Conservation (phyloP, 2,329 filamentous ascomycete species). For the Malbranchea cinnamomea region DNA sequence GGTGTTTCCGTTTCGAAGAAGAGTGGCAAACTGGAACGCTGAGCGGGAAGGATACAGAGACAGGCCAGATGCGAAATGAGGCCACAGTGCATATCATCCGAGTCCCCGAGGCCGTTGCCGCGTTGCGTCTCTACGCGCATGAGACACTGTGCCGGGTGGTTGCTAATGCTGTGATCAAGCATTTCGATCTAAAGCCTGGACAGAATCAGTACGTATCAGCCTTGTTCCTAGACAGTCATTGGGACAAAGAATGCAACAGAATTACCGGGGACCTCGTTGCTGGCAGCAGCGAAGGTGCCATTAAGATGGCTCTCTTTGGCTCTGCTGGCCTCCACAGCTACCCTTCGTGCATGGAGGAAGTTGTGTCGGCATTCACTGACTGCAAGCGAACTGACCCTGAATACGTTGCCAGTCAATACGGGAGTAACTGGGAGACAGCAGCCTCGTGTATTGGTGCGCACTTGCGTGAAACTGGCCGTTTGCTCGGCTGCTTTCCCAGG, state of each 20-base stretch:
- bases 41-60: conserved; percentile 57
- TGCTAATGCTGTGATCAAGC: conserved; percentile 56
- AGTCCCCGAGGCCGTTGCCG: conserved; percentile 66
- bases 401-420: conserved; percentile 71
- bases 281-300: conserved; percentile 51
- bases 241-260: conserved; percentile 56
- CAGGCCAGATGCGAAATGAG: conserved; percentile 69
- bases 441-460: conserved; percentile 90
- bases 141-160: conserved; percentile 64
- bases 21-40: conserved; percentile 80
- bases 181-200: conserved; percentile 60
- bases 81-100: conserved; percentile 79
- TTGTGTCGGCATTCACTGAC: conserved; percentile 76
- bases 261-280: conserved; percentile 72
- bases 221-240: conserved; percentile 74
- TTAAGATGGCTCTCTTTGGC: conserved; percentile 79
- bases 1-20: conserved; percentile 83
- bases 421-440: conserved; percentile 89
- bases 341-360: conserved; percentile 74
- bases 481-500: conserved; percentile 81
- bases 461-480: conserved; percentile 76
- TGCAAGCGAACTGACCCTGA: conserved; percentile 64
- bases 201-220: conserved; percentile 83
- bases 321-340: conserved; percentile 88
- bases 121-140: conserved; percentile 62